Evolutionary conservation across 371 early-diverging fungal genomes (phyloP).

Genomic region (Zychaea mexicana): DNA sequence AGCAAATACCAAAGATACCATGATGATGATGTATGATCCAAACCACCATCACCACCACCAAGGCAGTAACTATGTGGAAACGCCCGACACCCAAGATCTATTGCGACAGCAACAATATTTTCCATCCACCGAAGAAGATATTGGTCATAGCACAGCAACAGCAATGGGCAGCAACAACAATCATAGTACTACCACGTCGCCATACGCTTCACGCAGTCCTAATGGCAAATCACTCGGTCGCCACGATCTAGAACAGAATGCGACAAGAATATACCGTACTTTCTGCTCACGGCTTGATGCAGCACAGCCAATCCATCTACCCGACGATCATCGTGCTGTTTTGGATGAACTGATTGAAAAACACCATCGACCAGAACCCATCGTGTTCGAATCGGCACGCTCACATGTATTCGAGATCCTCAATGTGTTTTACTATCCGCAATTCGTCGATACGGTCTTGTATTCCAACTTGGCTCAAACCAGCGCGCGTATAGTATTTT

Average conservation of each 20-base stretch:
- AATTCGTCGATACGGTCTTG: slow-evolving; percentile 44
- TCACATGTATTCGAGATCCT: slow-evolving; percentile 49
- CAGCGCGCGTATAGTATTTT: slow-evolving; percentile 23
- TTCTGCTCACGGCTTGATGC: slow-evolving; percentile 45
- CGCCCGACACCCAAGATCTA: slow-evolving; percentile 35
- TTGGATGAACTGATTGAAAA: slow-evolving; percentile 42
- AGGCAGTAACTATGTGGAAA: slow-evolving; percentile 16
- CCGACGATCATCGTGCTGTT: slow-evolving; percentile 46
- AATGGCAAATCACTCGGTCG: slow-evolving; percentile 25
- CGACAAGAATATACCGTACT: slow-evolving; percentile 44
- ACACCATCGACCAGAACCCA: slow-evolving; percentile 47
- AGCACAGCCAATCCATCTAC: slow-evolving; percentile 43
- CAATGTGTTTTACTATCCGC: slow-evolving; percentile 51
- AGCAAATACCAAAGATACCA: slow-evolving; percentile 17
- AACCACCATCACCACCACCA: neutral
- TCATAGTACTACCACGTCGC: neutral
- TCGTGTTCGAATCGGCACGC: slow-evolving; percentile 49
- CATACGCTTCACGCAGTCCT: slow-evolving; percentile 37
- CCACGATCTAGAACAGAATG: slow-evolving; percentile 48
- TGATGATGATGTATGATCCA: slow-evolving; percentile 9
- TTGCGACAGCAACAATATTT: slow-evolving; percentile 14
- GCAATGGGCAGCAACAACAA: neutral
- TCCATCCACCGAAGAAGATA: neutral
- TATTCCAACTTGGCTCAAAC: slow-evolving; percentile 32
- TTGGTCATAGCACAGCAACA: neutral